phyloP scores from a whole-genome alignment of 306 rosid species.

The Pterocarpus macrocarpus region DNA sequence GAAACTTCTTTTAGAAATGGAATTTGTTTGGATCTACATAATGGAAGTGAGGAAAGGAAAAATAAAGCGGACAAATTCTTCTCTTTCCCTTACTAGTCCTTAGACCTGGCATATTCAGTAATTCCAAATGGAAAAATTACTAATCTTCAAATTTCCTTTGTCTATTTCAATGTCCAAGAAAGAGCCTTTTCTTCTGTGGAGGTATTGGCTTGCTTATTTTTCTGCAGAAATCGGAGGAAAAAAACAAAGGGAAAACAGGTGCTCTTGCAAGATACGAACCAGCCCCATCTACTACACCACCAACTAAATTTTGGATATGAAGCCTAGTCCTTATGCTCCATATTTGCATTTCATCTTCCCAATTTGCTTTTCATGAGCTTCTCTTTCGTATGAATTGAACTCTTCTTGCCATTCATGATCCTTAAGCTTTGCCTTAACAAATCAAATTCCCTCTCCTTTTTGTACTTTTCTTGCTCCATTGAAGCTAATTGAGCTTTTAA shows the following conservation, averaged over 20 bases:
- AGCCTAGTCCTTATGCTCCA: slow-evolving; percentile 15
- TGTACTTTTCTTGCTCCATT: slow-evolving; percentile 67
- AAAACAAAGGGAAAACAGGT: not conserved
- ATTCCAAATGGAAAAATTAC: slow-evolving; percentile 22
- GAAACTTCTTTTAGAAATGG: slow-evolving; percentile 7
- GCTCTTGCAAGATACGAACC: slow-evolving; percentile 34
- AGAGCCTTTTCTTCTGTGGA: slow-evolving; percentile 15
- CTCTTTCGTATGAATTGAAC: slow-evolving; percentile 50
- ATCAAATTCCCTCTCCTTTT: slow-evolving; percentile 79
- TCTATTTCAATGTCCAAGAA: slow-evolving; percentile 27
- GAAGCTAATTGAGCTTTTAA: slow-evolving; percentile 59
- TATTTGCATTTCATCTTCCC: slow-evolving; percentile 45
- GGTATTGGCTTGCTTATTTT: slow-evolving; percentile 45
- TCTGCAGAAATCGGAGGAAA: not conserved
- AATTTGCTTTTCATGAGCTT: slow-evolving; percentile 49
- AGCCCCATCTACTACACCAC: slow-evolving; percentile 30
- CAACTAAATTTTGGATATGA: slow-evolving; percentile 24
- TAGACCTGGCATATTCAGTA: slow-evolving; percentile 13
- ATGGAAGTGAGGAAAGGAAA: slow-evolving; percentile 27
- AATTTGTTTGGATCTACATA: slow-evolving; percentile 45
- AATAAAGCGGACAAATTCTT: slow-evolving; percentile 22
- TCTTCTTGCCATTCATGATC: slow-evolving; percentile 75
- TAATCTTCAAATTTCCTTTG: slow-evolving; percentile 5
- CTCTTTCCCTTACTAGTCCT: slow-evolving; percentile 29
- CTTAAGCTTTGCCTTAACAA: slow-evolving; percentile 89